phyloP scores from a whole-genome alignment of 176 grass and related monocot species.

The Juncus inflexus region DNA sequence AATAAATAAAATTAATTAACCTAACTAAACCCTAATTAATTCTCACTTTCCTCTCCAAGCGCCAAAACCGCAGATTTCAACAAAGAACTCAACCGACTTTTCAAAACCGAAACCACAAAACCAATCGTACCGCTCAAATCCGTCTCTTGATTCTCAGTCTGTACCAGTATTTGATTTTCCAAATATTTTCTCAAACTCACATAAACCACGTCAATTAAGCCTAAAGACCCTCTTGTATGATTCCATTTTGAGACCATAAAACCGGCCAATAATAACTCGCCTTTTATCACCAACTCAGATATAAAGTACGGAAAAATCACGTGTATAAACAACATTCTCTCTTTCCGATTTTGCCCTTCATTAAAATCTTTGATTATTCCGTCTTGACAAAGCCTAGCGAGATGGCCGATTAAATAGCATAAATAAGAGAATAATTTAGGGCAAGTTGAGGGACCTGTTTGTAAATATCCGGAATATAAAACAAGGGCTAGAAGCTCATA shows the following conservation, averaged over 20 bases:
- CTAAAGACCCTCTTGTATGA: constrained; percentile 68
- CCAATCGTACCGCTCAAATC: constrained; percentile 25
- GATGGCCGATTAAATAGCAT: constrained; percentile 60
- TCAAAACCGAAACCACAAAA: constrained; percentile 43
- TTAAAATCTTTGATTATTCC: constrained; percentile 28
- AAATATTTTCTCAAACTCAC: constrained; percentile 50
- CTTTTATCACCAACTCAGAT: constrained; percentile 57
- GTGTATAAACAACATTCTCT: constrained; percentile 38
- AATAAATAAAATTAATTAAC: constrained; percentile 8
- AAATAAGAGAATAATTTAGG: constrained; percentile 54
- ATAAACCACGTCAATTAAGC: constrained; percentile 60
- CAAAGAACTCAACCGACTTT: constrained; percentile 38
- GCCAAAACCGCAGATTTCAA: constrained; percentile 54
- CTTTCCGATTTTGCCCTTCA: constrained; percentile 21
- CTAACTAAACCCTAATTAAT: neutral
- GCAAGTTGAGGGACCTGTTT: constrained; percentile 21
- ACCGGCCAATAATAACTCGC: constrained; percentile 62
- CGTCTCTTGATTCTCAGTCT: constrained; percentile 34
- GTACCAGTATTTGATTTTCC: constrained; percentile 46
- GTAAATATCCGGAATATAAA: constrained; percentile 50
- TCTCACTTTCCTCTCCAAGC: constrained; percentile 35
- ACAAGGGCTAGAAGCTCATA: constrained; percentile 56
- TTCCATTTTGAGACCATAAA: constrained; percentile 81
- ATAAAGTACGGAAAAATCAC: constrained; percentile 72
- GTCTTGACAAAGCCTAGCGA: constrained; percentile 49